A percentile compares a stretch with the other conserved stretches of the same genome.
phyloP scores from a whole-genome alignment of 2,329 filamentous ascomycete genomes.

The Fusarium ambrosium region DNA sequence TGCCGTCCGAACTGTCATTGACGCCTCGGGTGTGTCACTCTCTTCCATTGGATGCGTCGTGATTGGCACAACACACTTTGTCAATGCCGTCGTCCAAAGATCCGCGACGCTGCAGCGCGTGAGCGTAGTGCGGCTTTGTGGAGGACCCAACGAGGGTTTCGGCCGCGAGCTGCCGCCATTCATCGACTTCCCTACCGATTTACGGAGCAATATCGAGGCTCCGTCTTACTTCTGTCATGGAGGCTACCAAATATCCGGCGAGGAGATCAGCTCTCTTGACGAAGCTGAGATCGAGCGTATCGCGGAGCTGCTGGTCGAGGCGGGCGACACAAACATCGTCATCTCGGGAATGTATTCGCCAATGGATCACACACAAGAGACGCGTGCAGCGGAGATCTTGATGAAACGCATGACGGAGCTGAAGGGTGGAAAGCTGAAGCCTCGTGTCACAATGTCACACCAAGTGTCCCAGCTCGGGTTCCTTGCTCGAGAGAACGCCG shows the following conservation, averaged over 20 bases:
- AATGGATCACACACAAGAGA: neutral
- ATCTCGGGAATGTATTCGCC: neutral
- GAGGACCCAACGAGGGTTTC: neutral
- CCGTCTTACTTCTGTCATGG: slow-evolving; percentile 22
- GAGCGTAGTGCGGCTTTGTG: slow-evolving; percentile 10
- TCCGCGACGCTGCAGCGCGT: slow-evolving; percentile 57
- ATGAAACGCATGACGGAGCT: neutral
- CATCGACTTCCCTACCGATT: slow-evolving; percentile 54
- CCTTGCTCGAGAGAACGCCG: slow-evolving; percentile 66
- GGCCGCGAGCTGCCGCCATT: slow-evolving; percentile 62
- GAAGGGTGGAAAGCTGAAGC: neutral
- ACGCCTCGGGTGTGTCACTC: slow-evolving; percentile 40
- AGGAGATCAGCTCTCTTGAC: slow-evolving; percentile 45
- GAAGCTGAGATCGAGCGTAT: slow-evolving; percentile 15
- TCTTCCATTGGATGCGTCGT: slow-evolving; percentile 56
- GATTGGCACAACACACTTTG: slow-evolving; percentile 66
- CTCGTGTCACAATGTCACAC: slow-evolving; percentile 36
- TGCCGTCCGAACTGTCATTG: slow-evolving; percentile 56
- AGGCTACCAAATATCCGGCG: slow-evolving; percentile 54
- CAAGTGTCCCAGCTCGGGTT: slow-evolving; percentile 55
- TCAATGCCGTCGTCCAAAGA: slow-evolving; percentile 66
- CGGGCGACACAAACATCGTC: neutral
- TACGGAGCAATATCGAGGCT: slow-evolving; percentile 9
- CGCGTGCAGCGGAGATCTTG: slow-evolving; percentile 51
- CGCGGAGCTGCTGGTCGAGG: slow-evolving; percentile 8